These are phyloP conservation scores for Xanthoceras sorbifolium DNA, from an alignment of 345 rosid species.

Conservation along the genomic window DNA sequence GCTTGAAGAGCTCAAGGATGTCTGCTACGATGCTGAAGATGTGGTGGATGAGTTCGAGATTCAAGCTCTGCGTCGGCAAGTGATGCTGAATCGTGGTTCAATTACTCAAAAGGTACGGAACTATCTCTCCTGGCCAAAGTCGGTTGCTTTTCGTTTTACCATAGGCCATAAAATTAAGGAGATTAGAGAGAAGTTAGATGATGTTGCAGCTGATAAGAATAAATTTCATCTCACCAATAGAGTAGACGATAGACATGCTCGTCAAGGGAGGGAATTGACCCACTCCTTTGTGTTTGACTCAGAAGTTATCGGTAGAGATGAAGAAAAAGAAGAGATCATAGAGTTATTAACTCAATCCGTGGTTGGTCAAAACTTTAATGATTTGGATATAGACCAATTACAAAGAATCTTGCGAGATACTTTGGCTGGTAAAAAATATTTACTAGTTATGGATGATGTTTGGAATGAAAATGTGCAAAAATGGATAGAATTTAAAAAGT, in stretches of 20 bases:
- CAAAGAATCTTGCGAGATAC: slow-evolving; percentile 11
- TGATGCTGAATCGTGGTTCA: neutral
- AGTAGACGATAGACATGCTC: neutral
- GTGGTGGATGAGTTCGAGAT: neutral
- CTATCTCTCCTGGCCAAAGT: neutral
- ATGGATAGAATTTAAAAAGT: neutral
- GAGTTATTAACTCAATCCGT: neutral
- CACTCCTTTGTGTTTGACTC: slow-evolving; percentile 24
- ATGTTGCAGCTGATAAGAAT: neutral
- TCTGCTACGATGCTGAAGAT: neutral
- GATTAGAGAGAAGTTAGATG: slow-evolving; percentile 4
- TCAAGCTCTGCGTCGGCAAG: neutral
- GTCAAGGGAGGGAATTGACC: neutral
- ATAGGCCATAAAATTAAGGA: neutral
- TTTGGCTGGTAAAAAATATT: slow-evolving; percentile 2
- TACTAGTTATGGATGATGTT: slow-evolving; percentile 24
- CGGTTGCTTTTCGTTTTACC: neutral
- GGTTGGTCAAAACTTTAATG: neutral
- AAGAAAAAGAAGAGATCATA: slow-evolving; percentile 15
- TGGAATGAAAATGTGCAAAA: neutral
- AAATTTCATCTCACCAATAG: neutral
- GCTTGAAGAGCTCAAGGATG: neutral
- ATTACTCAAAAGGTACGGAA: neutral
- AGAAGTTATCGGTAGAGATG: slow-evolving; percentile 25
- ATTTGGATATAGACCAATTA: slow-evolving; percentile 3